phyloP scores from a whole-genome alignment of 1,139 yeast species.

The Kazachstania sp. region DNA sequence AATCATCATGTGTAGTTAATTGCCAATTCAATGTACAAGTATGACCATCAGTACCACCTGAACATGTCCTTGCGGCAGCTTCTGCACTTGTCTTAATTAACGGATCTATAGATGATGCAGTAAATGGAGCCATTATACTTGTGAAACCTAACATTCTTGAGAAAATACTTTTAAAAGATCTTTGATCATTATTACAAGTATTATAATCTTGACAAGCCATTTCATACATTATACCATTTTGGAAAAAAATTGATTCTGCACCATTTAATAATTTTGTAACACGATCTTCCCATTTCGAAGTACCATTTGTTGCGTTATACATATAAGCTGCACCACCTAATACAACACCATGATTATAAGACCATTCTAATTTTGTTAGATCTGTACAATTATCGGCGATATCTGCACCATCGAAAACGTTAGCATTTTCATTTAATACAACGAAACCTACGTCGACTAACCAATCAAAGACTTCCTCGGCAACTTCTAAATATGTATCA shows the following conservation, averaged over 20 bases:
- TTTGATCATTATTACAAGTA: conserved; percentile 53
- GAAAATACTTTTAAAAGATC: conserved; percentile 53
- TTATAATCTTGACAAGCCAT: conserved; percentile 41
- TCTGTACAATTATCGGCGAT: conserved; percentile 41
- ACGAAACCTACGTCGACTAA: conserved; percentile 44
- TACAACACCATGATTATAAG: conserved; percentile 54
- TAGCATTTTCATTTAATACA: conserved; percentile 32
- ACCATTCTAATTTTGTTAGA: conserved; percentile 47
- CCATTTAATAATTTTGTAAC: conserved; percentile 39
- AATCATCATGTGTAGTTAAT: conserved; percentile 48
- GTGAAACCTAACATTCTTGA: conserved; percentile 49
- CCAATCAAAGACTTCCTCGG: conserved; percentile 55
- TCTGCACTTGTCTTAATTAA: conserved; percentile 43
- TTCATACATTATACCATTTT: conserved; percentile 46
- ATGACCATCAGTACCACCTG: conserved; percentile 67
- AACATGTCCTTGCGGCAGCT: conserved; percentile 65
- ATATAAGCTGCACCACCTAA: conserved; percentile 53
- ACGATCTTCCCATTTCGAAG: conserved; percentile 42
- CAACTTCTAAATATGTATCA: conserved; percentile 45
- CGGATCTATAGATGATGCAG: conserved; percentile 35
- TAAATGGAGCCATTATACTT: conserved; percentile 40
- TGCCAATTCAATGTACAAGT: conserved; percentile 71
- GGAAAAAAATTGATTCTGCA: conserved; percentile 36
- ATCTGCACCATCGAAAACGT: conserved; percentile 53
- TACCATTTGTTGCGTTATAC: conserved; percentile 48